A percentile compares a stretch with the other conserved stretches of the same genome.
These are phyloP conservation scores for Nemania serpens DNA, from an alignment of 2,329 filamentous ascomycete species.

Conservation along the genomic window DNA sequence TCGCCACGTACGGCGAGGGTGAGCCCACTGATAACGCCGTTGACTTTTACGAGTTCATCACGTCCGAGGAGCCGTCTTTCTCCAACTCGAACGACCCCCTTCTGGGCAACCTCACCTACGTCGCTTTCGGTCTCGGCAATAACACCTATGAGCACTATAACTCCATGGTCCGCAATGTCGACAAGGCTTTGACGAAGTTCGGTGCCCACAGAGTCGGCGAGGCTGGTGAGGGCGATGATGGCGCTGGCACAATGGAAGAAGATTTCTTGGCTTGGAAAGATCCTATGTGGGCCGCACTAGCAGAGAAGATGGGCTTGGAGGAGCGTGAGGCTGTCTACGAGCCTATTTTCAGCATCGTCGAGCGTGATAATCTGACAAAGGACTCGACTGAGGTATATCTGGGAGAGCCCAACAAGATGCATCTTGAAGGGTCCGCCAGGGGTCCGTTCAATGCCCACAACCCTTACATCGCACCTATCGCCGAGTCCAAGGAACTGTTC, in stretches of 20 bases:
- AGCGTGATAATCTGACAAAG: conserved; percentile 72
- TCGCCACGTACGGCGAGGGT: conserved; percentile 97
- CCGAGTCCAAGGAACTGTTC: conserved; percentile 90
- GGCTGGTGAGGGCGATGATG: conserved; percentile 95
- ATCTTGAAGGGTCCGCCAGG: conserved; percentile 81
- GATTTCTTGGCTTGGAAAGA: conserved; percentile 99
- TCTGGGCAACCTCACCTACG: conserved; percentile 84
- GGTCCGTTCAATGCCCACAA: conserved; percentile 97
- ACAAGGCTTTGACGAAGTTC: conserved; percentile 78
- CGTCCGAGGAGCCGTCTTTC: conserved; percentile 79
- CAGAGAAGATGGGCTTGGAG: conserved; percentile 83
- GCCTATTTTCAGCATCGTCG: conserved; percentile 81
- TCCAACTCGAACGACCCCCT: conserved; percentile 74
- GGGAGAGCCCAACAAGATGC: conserved; percentile 94
- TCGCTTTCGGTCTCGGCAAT: conserved; percentile 95
- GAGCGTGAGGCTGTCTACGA: conserved; percentile 97
- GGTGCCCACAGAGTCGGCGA: conserved; percentile 84
- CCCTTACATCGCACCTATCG: conserved; percentile 93
- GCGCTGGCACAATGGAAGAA: conserved; percentile 98
- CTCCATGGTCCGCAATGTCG: conserved; percentile 92
- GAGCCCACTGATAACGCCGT: conserved; percentile 99
- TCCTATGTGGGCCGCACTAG: conserved; percentile 91
- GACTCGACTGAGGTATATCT: conserved; percentile 86
- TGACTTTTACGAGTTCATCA: conserved; percentile 97
- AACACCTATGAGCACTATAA: conserved; percentile 99